A percentile compares a stretch with the other conserved stretches of the same genome.
Evolutionary conservation across 169 alveolate genomes (phyloP).

Genomic region (Eimeria zaria): DNA sequence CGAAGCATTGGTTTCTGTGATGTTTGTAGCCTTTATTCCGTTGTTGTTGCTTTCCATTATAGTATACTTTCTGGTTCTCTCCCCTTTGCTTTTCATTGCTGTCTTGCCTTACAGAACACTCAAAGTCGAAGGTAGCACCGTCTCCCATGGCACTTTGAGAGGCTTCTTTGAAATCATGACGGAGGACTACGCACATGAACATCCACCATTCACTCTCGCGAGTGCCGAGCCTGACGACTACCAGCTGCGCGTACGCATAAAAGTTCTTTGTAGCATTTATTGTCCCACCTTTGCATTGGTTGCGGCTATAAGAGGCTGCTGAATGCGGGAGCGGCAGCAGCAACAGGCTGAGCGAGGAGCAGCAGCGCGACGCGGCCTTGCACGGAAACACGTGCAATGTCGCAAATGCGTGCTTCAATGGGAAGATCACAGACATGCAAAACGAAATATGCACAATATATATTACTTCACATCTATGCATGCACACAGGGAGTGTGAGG

Average conservation of each 20-base stretch:
- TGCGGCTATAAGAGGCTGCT: too few species aligned
- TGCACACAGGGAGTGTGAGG: too few species aligned
- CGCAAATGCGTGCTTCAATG: too few species aligned
- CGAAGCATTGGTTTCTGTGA: not conserved
- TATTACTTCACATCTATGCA: not conserved
- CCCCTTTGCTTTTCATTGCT: not conserved
- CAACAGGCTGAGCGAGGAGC: too few species aligned
- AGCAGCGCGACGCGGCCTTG: too few species aligned
- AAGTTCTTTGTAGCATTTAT: not conserved
- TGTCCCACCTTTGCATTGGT: too few species aligned
- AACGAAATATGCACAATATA: too few species aligned
- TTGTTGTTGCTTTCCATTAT: too few species aligned
- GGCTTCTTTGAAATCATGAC: conserved; percentile 95
- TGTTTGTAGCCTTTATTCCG: not conserved
- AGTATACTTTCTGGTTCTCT: not conserved
- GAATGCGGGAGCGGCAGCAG: too few species aligned
- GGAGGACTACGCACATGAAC: conserved; percentile 91
- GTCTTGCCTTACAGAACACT: conserved; percentile 79
- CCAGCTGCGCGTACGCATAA: conserved; percentile 89
- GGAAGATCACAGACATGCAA: too few species aligned
- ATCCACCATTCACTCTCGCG: conserved; percentile 90
- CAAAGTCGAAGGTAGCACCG: conserved; percentile 90
- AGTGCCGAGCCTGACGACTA: conserved; percentile 93
- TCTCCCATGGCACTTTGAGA: conserved; percentile 94
- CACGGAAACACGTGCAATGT: too few species aligned